phyloP scores from a whole-genome alignment of 2,329 filamentous ascomycete species.

The Orbilia blumenaviensis region DNA sequence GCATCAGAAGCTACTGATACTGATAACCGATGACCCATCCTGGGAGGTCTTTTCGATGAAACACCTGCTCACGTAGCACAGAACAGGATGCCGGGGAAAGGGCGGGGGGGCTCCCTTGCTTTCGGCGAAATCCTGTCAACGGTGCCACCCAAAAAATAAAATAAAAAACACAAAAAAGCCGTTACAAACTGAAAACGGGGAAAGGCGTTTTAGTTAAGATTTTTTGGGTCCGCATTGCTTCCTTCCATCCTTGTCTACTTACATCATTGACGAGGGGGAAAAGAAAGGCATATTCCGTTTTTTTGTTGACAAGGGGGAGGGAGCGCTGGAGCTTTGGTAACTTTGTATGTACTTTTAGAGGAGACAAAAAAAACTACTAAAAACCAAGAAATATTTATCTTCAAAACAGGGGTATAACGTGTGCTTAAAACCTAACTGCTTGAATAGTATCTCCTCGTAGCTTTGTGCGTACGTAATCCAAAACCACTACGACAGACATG shows the following conservation, averaged over 20 bases:
- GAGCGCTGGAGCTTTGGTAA: too few species aligned
- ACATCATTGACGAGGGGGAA: too few species aligned
- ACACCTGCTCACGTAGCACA: not conserved
- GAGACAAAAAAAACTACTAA: too few species aligned
- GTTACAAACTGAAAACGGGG: not conserved
- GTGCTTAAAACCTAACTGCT: too few species aligned
- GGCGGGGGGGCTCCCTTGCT: not conserved
- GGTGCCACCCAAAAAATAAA: too few species aligned
- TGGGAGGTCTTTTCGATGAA: not conserved
- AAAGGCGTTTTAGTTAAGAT: not conserved
- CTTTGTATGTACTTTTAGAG: not conserved
- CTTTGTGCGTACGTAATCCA: too few species aligned
- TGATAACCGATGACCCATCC: not conserved
- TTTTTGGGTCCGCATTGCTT: too few species aligned
- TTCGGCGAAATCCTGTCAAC: not conserved
- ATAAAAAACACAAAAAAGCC: not conserved
- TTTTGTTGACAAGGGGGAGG: not conserved
- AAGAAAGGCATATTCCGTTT: slow-evolving; percentile 13
- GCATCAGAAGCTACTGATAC: not conserved
- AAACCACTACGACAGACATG: too few species aligned
- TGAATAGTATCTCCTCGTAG: too few species aligned
- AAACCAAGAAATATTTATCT: too few species aligned
- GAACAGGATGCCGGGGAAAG: not conserved
- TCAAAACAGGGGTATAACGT: too few species aligned
- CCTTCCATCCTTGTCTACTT: too few species aligned